These are phyloP conservation scores for Phylloporus sp. DNA, from an alignment of 768 basidiomycete species.

Conservation along the genomic window DNA sequence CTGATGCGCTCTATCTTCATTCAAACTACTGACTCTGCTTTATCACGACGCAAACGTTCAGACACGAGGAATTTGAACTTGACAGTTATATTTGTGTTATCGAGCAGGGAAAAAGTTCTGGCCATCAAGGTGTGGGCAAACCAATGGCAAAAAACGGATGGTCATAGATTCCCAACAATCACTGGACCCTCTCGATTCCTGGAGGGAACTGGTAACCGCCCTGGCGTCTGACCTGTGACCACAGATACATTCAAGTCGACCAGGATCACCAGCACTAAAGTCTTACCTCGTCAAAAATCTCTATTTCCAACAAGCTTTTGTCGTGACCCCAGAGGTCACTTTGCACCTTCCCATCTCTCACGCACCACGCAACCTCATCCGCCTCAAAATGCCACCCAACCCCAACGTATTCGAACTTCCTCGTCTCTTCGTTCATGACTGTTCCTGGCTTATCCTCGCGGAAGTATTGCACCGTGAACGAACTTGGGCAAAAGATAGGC, in stretches of 20 bases:
- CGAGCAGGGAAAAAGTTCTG: no score
- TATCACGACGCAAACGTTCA: no score
- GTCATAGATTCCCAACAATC: no score
- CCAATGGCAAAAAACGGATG: no score
- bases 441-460: slow-evolving; percentile 42
- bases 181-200: slow-evolving; percentile 51
- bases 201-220: slow-evolving; percentile 61
- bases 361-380: slow-evolving; percentile 80
- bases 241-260: slow-evolving; percentile 13
- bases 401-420: slow-evolving; percentile 56
- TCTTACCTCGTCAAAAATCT: slow-evolving; percentile 77
- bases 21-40: no score
- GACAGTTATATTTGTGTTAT: no score
- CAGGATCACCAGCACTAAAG: slow-evolving; percentile 2
- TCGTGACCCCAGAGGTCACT: slow-evolving; percentile 73
- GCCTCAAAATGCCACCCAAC: slow-evolving; percentile 83
- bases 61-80: no score
- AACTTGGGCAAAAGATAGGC: slow-evolving; percentile 65
- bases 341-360: slow-evolving; percentile 69
- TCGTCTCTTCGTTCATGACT: slow-evolving; percentile 54
- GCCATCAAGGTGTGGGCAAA: no score
- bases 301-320: slow-evolving; percentile 78
- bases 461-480: slow-evolving; percentile 62
- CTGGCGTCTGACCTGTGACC: slow-evolving; percentile 56
- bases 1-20: no score